Conservation (phyloP, 2,329 filamentous ascomycete genomes). For the Periconia digitata region DNA sequence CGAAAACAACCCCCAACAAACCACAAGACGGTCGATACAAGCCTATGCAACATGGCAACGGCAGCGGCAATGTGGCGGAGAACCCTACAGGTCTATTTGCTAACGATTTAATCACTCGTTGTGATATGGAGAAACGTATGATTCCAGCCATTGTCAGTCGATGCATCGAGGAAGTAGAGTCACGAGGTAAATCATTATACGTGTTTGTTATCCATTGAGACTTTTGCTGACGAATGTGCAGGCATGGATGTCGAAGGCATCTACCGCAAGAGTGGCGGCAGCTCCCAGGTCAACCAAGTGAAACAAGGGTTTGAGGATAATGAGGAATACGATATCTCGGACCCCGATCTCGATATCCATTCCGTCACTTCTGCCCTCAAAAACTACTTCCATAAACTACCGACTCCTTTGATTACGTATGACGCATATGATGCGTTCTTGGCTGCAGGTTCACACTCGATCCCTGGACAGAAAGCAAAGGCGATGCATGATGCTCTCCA, state of each 20-base stretch:
- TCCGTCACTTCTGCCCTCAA: constrained; percentile 94
- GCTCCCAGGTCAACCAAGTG: constrained; percentile 84
- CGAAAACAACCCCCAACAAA: constrained; percentile 14
- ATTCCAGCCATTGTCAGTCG: constrained; percentile 89
- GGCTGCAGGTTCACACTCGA: constrained; percentile 73
- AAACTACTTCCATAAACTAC: constrained; percentile 95
- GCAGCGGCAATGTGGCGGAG: constrained; percentile 45
- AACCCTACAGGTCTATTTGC: constrained; percentile 70
- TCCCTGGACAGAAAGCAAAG: constrained; percentile 50
- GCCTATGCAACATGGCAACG: constrained; percentile 45
- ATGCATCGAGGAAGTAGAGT: constrained; percentile 95
- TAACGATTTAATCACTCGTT: constrained; percentile 81
- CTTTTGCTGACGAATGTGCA: constrained; percentile 23
- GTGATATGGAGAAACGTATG: constrained; percentile 83
- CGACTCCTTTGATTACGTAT: constrained; percentile 85
- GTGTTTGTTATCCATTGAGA: neutral
- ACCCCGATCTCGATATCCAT: constrained; percentile 91
- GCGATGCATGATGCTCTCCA: constrained; percentile 74
- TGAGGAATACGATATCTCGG: constrained; percentile 87
- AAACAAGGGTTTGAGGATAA: constrained; percentile 89
- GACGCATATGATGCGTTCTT: constrained; percentile 89
- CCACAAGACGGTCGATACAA: constrained; percentile 27
- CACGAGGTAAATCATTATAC: constrained; percentile 62
- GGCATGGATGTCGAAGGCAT: constrained; percentile 95
- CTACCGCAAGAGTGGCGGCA: constrained; percentile 95